Base-by-base conservation (phyloP, 495 filamentous ascomycete species). In the Penicillium subrubescens region DNA sequence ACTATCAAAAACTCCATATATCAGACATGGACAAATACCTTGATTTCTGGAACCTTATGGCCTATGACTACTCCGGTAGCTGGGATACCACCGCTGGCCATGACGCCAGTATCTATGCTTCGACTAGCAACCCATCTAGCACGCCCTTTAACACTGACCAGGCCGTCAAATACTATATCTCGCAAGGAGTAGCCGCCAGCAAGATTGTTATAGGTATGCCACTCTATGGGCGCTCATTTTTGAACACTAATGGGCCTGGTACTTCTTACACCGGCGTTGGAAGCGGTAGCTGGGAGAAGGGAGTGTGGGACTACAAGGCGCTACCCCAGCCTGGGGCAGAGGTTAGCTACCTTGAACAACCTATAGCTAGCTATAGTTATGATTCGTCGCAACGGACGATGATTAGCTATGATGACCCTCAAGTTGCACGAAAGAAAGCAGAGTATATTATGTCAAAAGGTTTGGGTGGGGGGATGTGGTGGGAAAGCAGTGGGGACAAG, bases 191-290 rank as follows among this genome's bases (percentile, higher is more conserved):
- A 5, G 71, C 82, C 0, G 62, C 87, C 0, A 62, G 72, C 35
- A 96, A 95, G 73, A 87, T 97, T 46, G 82, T 93, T 8, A 76
- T 97, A 27, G 93, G 94, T 33, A 86, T 96, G 80, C 93, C 93
- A 1, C 78, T 97, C 1, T 97, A 96, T 71, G 93, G 94, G 0
- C 88, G 92, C 7, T 82, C 90, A 8, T 97, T 97, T 69, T 76
- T 83, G 59, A 77, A 83, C 27, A 97, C 93, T 0, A 71, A 81
- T 21, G 92, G 94, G 0, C 84, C 88, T 1, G 94, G 93, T 0
- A 72, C 81, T 41, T 73, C 83, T 15, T 97, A 85, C 74, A 82
- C 73, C 51, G 89, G 92, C n/a, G 80, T 90, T 41, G 92, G 93
- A 1, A 73, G 81, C 73, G 89, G 77, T 34, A 84, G 82, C 43